These are phyloP conservation scores for Teunomyces cretensis DNA, from an alignment of 805 yeast genomes.

Conservation along the genomic window DNA sequence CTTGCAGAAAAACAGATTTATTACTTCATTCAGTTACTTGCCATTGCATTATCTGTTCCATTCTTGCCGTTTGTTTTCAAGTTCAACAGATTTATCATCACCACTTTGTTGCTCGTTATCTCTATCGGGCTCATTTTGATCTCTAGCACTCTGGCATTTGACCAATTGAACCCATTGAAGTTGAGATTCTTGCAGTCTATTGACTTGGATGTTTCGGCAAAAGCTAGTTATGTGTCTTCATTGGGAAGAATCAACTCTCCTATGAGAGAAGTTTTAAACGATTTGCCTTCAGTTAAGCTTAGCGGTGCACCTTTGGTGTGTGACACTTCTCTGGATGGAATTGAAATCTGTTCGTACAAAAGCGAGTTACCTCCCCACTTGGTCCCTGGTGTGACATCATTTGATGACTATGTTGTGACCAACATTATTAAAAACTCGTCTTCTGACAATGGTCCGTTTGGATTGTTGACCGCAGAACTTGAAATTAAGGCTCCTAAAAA, in stretches of 20 bases:
- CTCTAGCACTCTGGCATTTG: conserved; percentile 55
- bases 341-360: conserved; percentile 52
- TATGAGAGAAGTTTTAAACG: conserved; percentile 46
- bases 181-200: conserved; percentile 66
- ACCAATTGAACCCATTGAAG: conserved; percentile 63
- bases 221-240: conserved; percentile 42
- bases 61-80: conserved; percentile 70
- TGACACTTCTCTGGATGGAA: conserved; percentile 40
- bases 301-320: conserved; percentile 33
- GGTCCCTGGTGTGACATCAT: conserved; percentile 28
- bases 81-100: conserved; percentile 51
- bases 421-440: conserved; percentile 53
- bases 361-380: conserved; percentile 47
- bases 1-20: conserved; percentile 39
- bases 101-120: conserved; percentile 33
- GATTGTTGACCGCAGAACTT: conserved; percentile 65
- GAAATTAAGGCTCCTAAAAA: conserved; percentile 57
- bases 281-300: conserved; percentile 63
- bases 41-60: conserved; percentile 42
- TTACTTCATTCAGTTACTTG: conserved; percentile 25
- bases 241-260: conserved; percentile 51
- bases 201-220: conserved; percentile 38
- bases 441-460: conserved; percentile 49
- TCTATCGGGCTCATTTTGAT: conserved; percentile 31
- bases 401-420: conserved; percentile 48